phyloP scores from a whole-genome alignment of 2,329 filamentous ascomycete genomes.

The Fusarium sp. region DNA sequence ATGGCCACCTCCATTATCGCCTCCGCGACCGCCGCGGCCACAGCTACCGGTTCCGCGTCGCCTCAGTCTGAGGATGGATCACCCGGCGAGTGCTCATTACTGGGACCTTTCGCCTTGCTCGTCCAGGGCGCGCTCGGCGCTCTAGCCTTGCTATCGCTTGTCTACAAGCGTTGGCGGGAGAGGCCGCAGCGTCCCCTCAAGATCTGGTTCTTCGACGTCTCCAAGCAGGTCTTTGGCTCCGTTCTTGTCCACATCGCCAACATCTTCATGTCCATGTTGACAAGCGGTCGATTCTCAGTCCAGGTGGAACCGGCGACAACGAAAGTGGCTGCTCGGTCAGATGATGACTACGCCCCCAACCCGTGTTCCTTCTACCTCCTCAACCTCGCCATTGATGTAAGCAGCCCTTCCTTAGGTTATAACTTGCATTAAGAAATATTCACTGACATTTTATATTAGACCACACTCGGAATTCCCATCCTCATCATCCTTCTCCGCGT shows the following conservation, averaged over 20 bases:
- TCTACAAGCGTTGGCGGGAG: slow-evolving; percentile 94
- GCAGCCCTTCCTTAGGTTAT: slow-evolving; percentile 51
- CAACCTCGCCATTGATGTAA: slow-evolving; percentile 94
- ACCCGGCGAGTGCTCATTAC: slow-evolving; percentile 83
- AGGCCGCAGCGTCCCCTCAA: slow-evolving; percentile 91
- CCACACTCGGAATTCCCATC: slow-evolving; percentile 94
- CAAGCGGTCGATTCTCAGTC: slow-evolving; percentile 83
- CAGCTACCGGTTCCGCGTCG: slow-evolving; percentile 32
- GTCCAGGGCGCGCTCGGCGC: slow-evolving; percentile 89
- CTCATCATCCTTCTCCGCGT: slow-evolving; percentile 88
- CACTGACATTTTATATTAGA: slow-evolving; percentile 66
- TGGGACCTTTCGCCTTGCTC: slow-evolving; percentile 91
- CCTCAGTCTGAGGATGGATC: slow-evolving; percentile 55
- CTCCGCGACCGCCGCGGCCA: slow-evolving; percentile 44
- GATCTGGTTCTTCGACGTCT: slow-evolving; percentile 98
- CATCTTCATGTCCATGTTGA: slow-evolving; percentile 95
- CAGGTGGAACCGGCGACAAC: slow-evolving; percentile 63
- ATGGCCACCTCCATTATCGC: slow-evolving; percentile 47
- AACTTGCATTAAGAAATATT: not conserved
- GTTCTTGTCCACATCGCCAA: slow-evolving; percentile 93
- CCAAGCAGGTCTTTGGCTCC: slow-evolving; percentile 96
- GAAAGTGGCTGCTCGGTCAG: slow-evolving; percentile 56
- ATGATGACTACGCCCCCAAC: slow-evolving; percentile 78
- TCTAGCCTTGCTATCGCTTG: slow-evolving; percentile 85
- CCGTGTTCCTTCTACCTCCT: slow-evolving; percentile 97